These are phyloP conservation scores for Incumbomyces lentus DNA, from an alignment of 2,329 filamentous ascomycete species.

Conservation along the genomic window DNA sequence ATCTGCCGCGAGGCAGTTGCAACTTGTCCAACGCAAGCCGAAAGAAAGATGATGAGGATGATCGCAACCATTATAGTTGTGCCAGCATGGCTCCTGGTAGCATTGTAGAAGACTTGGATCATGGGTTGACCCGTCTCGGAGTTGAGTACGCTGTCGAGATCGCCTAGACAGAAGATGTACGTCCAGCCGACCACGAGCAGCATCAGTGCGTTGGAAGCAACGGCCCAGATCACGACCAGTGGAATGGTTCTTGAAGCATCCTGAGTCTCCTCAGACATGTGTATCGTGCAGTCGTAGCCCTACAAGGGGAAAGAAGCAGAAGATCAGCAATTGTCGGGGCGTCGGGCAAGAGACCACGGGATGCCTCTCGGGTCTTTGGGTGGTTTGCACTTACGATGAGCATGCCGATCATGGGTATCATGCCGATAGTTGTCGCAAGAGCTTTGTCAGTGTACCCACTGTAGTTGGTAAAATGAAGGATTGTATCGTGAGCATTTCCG, in stretches of 20 bases:
- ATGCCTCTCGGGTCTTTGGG: neutral
- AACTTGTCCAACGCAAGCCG: slow-evolving; percentile 40
- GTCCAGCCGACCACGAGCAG: slow-evolving; percentile 30
- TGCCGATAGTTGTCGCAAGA: neutral
- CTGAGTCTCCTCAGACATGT: slow-evolving; percentile 32
- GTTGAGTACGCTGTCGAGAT: slow-evolving; percentile 22
- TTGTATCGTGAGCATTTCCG: neutral
- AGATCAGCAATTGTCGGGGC: neutral
- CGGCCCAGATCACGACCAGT: slow-evolving; percentile 27
- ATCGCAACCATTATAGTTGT: slow-evolving; percentile 39
- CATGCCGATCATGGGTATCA: neutral
- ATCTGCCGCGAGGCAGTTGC: slow-evolving; percentile 48
- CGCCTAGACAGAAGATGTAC: slow-evolving; percentile 30
- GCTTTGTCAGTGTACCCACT: neutral
- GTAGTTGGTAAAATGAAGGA: neutral
- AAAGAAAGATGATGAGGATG: slow-evolving; percentile 32
- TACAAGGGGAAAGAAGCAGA: no score
- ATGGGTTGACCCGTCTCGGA: slow-evolving; percentile 33
- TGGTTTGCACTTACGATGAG: neutral
- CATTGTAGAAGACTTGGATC: slow-evolving; percentile 40
- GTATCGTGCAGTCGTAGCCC: slow-evolving; percentile 28
- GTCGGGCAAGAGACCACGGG: neutral
- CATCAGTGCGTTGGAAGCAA: slow-evolving; percentile 28
- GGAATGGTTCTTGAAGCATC: slow-evolving; percentile 30
- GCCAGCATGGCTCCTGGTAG: slow-evolving; percentile 32